Evolutionary conservation across 2,329 filamentous ascomycete genomes (phyloP).

Genomic region (Stylonectria norvegica): DNA sequence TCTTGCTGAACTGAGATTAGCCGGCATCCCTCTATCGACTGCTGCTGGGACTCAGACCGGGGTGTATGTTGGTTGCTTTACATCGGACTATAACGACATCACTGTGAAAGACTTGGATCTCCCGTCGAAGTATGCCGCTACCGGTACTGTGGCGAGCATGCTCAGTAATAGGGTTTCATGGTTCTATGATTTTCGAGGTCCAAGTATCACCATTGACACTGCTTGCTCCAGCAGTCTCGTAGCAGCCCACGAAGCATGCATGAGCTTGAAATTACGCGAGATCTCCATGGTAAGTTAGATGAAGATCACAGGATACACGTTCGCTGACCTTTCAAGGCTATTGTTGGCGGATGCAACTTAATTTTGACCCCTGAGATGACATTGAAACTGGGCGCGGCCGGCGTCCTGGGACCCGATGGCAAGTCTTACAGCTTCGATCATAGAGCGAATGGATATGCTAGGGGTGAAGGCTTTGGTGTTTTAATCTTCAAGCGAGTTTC

Average conservation of each 20-base stretch:
- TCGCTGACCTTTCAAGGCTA: constrained; percentile 12
- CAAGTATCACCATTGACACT: constrained; percentile 48
- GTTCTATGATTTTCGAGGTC: constrained; percentile 50
- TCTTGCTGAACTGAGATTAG: background rate
- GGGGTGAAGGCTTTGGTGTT: constrained; percentile 27
- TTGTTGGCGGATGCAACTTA: constrained; percentile 18
- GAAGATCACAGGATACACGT: background rate
- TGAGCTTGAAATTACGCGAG: background rate
- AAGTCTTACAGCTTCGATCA: constrained; percentile 31
- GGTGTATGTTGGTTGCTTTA: background rate
- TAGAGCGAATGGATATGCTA: constrained; percentile 30
- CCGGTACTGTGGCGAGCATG: constrained; percentile 30
- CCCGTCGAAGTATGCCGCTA: background rate
- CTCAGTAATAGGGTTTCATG: constrained; percentile 50
- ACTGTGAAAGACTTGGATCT: background rate
- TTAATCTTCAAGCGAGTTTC: constrained; percentile 50
- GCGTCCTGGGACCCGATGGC: constrained; percentile 37
- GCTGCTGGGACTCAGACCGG: background rate
- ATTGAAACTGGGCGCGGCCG: constrained; percentile 36
- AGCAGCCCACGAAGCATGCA: background rate
- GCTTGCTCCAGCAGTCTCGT: constrained; percentile 46
- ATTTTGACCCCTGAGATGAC: constrained; percentile 16
- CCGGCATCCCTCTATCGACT: background rate
- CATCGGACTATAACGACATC: background rate
- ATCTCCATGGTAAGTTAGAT: constrained; percentile 4